These are phyloP conservation scores for Calamus simplicifolius DNA, from an alignment of 176 grass and related monocot species.

Conservation along the genomic window DNA sequence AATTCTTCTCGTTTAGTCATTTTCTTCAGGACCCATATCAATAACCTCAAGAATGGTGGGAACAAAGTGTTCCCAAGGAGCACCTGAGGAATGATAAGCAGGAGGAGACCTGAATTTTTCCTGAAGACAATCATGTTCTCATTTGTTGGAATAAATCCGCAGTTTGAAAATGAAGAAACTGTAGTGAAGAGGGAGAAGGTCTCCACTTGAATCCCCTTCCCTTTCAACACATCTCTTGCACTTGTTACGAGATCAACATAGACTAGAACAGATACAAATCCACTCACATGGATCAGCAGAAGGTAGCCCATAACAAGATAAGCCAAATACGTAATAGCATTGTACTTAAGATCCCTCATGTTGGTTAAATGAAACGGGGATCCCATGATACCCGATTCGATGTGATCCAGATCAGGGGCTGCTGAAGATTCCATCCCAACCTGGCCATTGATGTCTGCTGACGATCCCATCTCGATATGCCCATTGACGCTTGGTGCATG, in stretches of 20 bases:
- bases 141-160: slow-evolving; percentile 54
- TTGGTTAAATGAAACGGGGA: neutral
- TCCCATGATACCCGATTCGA: no score
- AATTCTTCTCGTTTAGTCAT: slow-evolving; percentile 25
- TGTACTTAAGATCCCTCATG: slow-evolving; percentile 9
- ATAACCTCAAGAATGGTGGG: slow-evolving; percentile 29
- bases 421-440: no score
- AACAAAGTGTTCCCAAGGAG: slow-evolving; percentile 45
- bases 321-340: slow-evolving; percentile 28
- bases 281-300: slow-evolving; percentile 23
- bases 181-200: slow-evolving; percentile 55
- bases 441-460: no score
- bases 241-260: slow-evolving; percentile 19
- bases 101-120: slow-evolving; percentile 36
- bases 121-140: slow-evolving; percentile 54
- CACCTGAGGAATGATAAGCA: slow-evolving; percentile 42
- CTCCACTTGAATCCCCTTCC: slow-evolving; percentile 29
- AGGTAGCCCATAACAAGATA: slow-evolving; percentile 33
- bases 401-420: no score
- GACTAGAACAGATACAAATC: slow-evolving; percentile 16
- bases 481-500: no score
- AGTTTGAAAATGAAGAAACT: slow-evolving; percentile 58
- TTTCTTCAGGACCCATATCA: slow-evolving; percentile 29
- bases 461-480: no score
- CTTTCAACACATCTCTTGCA: slow-evolving; percentile 26